A percentile compares a stretch with the other conserved stretches of the same genome.
Conservation (phyloP, 306 rosid species). For the Delonix regia region DNA sequence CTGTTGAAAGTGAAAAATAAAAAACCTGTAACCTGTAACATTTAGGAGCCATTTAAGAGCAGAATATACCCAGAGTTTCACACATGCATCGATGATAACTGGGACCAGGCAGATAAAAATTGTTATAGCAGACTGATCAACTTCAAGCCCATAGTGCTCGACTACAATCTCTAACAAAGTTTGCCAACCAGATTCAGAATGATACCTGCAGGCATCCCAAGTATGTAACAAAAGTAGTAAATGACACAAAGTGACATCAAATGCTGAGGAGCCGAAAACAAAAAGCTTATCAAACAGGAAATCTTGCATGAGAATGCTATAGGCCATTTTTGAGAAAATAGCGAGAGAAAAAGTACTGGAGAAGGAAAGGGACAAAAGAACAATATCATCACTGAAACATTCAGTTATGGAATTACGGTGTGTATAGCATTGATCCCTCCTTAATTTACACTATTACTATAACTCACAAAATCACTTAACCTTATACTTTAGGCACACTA, state of each 20-base stretch:
- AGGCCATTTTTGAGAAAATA: neutral
- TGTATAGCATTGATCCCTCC: neutral
- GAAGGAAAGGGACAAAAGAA: neutral
- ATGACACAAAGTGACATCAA: neutral
- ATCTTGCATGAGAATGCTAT: constrained; percentile 13
- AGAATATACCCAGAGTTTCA: constrained; percentile 89
- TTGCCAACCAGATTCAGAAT: constrained; percentile 98
- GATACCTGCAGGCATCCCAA: constrained; percentile 74
- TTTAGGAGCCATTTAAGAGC: constrained; percentile 26
- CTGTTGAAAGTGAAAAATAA: constrained; percentile 1
- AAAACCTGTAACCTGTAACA: constrained; percentile 21
- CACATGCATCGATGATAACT: constrained; percentile 82
- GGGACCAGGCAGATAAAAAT: constrained; percentile 83
- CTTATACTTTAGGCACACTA: neutral
- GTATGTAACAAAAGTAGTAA: constrained; percentile 30
- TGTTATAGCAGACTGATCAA: constrained; percentile 75
- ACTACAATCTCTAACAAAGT: constrained; percentile 78
- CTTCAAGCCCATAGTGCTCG: constrained; percentile 88
- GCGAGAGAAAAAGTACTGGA: neutral
- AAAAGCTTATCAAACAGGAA: constrained; percentile 7
- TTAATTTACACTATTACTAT: neutral
- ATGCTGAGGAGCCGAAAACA: neutral
- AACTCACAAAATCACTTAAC: neutral
- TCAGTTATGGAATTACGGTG: neutral
- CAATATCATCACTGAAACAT: neutral